Conservation (phyloP, 768 basidiomycete genomes). For the Auriscalpium orientale region DNA sequence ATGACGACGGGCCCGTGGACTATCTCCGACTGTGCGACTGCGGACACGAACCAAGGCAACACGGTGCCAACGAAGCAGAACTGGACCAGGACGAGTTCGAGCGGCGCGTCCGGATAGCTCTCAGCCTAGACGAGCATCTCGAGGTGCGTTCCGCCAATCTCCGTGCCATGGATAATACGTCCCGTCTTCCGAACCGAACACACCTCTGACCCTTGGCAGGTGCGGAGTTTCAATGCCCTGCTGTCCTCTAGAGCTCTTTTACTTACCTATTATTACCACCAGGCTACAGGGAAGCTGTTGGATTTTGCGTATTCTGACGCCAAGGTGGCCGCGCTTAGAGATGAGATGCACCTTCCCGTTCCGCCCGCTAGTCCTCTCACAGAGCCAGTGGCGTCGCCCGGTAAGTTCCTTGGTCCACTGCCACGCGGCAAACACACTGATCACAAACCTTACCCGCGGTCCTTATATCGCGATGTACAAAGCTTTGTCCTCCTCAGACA, state of each 20-base stretch:
- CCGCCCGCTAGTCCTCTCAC: conserved; percentile 43
- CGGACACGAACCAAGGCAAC: conserved; percentile 55
- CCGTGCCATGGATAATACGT: neutral
- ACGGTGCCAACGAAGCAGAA: conserved; percentile 54
- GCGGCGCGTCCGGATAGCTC: conserved; percentile 68
- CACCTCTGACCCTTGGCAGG: neutral
- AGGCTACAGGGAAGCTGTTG: conserved; percentile 73
- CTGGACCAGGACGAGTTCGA: conserved; percentile 57
- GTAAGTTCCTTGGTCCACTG: conserved; percentile 28
- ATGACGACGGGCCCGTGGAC: conserved; percentile 43
- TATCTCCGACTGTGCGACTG: conserved; percentile 63
- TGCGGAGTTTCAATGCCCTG: conserved; percentile 15
- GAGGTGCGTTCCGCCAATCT: conserved; percentile 44
- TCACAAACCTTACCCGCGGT: conserved; percentile 5
- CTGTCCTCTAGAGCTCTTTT: neutral
- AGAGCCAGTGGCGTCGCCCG: conserved; percentile 41
- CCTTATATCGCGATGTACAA: conserved; percentile 3
- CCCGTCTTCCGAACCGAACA: neutral
- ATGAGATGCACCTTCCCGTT: conserved; percentile 55
- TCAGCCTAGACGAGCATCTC: conserved; percentile 73
- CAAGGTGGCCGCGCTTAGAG: conserved; percentile 58
- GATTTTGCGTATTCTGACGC: conserved; percentile 74
- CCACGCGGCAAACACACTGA: conserved; percentile 15
- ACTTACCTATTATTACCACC: conserved; percentile 2
- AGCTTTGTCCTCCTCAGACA: conserved; percentile 6